A percentile compares a stretch with the other conserved stretches of the same genome.
Evolutionary conservation across 345 rosid species (phyloP).

Genomic region (Gossypium stocksii): DNA sequence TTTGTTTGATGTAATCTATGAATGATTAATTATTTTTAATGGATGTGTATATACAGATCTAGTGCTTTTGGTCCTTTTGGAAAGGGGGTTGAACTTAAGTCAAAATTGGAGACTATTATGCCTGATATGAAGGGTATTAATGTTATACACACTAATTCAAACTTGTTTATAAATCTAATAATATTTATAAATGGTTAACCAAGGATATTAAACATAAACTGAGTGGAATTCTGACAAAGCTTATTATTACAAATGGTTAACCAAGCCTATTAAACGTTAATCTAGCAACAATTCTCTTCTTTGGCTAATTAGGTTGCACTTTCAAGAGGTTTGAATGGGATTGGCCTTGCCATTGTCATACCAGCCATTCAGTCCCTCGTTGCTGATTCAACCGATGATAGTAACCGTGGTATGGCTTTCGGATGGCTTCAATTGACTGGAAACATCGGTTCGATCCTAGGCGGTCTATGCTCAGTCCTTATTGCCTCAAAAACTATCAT

Average conservation of each 20-base stretch:
- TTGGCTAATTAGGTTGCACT: conserved; percentile 43
- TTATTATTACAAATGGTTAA: too few relatives aligned
- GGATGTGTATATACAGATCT: background rate
- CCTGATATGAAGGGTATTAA: background rate
- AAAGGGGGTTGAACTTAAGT: background rate
- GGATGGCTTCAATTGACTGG: conserved; percentile 72
- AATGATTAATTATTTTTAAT: background rate
- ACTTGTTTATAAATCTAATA: too few relatives aligned
- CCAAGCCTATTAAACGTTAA: background rate
- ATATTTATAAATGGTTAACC: too few relatives aligned
- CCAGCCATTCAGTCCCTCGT: conserved; percentile 64
- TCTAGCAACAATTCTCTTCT: background rate
- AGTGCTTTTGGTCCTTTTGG: background rate
- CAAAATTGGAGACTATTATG: background rate
- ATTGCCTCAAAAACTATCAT: conserved; percentile 63
- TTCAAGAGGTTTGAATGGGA: conserved; percentile 64
- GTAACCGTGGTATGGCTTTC: conserved; percentile 69
- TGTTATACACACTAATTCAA: too few relatives aligned
- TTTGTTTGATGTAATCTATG: background rate
- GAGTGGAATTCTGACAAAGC: too few relatives aligned
- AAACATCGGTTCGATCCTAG: conserved; percentile 57
- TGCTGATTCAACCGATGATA: conserved; percentile 73
- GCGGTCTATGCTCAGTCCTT: conserved; percentile 48
- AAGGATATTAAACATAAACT: too few relatives aligned
- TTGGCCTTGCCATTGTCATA: conserved; percentile 60